phyloP scores from a whole-genome alignment of 192 early-diverging fungal genomes.

The Backusella tarrabulga region DNA sequence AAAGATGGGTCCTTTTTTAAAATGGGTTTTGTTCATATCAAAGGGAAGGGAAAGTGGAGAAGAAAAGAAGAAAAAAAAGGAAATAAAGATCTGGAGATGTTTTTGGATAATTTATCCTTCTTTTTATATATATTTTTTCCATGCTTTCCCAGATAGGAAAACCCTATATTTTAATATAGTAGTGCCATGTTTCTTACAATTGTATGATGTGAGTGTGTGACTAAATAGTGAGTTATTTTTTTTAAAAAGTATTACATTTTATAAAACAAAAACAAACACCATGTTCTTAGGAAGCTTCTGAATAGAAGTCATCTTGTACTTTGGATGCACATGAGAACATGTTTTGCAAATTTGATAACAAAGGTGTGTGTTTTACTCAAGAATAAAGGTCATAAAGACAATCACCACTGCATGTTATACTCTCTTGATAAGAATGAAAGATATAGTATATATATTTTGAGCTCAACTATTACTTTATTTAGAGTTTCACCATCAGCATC shows the following conservation, averaged over 20 bases:
- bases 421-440: neutral
- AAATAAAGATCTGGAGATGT: neutral
- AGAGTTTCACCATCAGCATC: neutral
- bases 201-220: neutral
- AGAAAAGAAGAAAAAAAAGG: neutral
- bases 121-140: neutral
- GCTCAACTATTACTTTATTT: neutral
- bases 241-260: neutral
- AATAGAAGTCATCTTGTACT: neutral
- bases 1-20: conserved; percentile 33
- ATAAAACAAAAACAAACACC: neutral
- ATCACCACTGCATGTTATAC: neutral
- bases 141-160: neutral
- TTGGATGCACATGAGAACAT: neutral
- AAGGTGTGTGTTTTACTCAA: neutral
- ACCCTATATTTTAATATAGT: neutral
- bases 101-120: neutral
- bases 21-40: neutral
- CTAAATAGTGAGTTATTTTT: neutral
- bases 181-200: neutral
- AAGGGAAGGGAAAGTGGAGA: neutral
- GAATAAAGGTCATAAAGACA: neutral
- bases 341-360: neutral
- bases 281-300: neutral
- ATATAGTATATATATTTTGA: neutral